Evolutionary conservation across 306 rosid species (phyloP).

Genomic region (Cucurbita maxima): DNA sequence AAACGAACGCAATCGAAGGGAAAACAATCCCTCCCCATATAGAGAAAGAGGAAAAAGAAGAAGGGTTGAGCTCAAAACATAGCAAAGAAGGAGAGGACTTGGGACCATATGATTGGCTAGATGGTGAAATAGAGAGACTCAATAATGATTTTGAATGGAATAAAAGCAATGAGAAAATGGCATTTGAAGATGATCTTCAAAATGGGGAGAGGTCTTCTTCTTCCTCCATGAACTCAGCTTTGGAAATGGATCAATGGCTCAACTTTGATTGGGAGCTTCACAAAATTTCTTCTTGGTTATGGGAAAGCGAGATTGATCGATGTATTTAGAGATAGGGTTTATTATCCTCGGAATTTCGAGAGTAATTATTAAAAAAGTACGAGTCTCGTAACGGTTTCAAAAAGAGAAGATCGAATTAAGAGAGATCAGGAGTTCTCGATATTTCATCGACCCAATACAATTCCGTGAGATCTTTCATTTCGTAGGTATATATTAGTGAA

Average conservation of each 20-base stretch:
- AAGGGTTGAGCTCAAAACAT: not conserved
- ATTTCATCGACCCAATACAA: too few species aligned
- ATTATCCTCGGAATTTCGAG: too few species aligned
- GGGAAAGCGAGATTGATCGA: not conserved
- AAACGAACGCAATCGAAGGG: not conserved
- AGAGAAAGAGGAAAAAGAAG: not conserved
- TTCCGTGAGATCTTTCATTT: too few species aligned
- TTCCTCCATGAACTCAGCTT: not conserved
- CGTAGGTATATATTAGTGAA: too few species aligned
- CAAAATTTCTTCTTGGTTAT: slow-evolving; percentile 1
- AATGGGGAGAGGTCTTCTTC: not conserved
- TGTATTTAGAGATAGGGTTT: not conserved
- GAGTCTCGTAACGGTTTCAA: too few species aligned
- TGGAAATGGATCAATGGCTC: not conserved
- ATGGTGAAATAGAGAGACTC: slow-evolving; percentile 3
- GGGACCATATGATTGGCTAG: slow-evolving; percentile 6
- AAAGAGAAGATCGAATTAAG: too few species aligned
- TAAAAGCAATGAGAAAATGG: not conserved
- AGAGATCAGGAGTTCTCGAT: too few species aligned
- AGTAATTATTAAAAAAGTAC: too few species aligned
- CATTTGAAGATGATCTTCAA: not conserved
- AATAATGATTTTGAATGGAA: not conserved
- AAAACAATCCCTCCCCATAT: not conserved
- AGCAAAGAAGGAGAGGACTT: not conserved
- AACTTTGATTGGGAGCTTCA: not conserved